Evolutionary conservation across 2,329 filamentous ascomycete species (phyloP).

Genomic region (Penicillium sp.): DNA sequence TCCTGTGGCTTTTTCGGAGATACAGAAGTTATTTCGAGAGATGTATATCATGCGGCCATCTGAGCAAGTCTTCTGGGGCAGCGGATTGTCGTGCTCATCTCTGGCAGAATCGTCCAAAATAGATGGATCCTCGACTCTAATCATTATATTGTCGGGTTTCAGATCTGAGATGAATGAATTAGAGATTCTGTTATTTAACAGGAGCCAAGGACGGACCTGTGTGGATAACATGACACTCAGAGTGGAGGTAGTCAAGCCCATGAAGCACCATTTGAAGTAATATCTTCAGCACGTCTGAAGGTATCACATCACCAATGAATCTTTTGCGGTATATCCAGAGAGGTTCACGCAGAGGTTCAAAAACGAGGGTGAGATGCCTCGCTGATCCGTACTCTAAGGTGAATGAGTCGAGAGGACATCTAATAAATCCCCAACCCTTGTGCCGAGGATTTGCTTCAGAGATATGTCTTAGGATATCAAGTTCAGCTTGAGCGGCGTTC

Average conservation of each 20-base stretch:
- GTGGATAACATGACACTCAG: constrained; percentile 44
- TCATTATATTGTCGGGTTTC: constrained; percentile 46
- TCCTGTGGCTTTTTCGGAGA: constrained; percentile 20
- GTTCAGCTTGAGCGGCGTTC: constrained; percentile 18
- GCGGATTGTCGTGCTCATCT: constrained; percentile 29
- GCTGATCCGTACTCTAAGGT: constrained; percentile 15
- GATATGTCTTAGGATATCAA: constrained; percentile 30
- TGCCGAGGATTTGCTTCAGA: constrained; percentile 28
- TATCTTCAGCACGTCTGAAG: constrained; percentile 31
- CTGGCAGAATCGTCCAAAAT: constrained; percentile 24
- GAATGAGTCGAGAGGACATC: constrained; percentile 35
- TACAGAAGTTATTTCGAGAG: constrained; percentile 33
- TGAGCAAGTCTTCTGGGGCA: constrained; percentile 29
- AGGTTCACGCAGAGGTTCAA: constrained; percentile 36
- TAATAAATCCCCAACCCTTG: constrained; percentile 31
- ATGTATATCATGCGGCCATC: constrained; percentile 35
- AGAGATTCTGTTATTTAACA: constrained; percentile 5
- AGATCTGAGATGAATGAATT: constrained; percentile 30
- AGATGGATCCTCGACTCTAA: constrained; percentile 28
- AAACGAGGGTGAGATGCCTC: constrained; percentile 18
- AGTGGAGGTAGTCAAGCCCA: constrained; percentile 45
- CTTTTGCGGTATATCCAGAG: constrained; percentile 27
- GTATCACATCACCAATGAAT: constrained; percentile 27
- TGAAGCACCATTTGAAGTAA: constrained; percentile 39
- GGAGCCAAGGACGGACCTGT: constrained; percentile 32